These are phyloP conservation scores for Fragaria ananassa DNA, from an alignment of 306 rosid species.

Conservation along the genomic window DNA sequence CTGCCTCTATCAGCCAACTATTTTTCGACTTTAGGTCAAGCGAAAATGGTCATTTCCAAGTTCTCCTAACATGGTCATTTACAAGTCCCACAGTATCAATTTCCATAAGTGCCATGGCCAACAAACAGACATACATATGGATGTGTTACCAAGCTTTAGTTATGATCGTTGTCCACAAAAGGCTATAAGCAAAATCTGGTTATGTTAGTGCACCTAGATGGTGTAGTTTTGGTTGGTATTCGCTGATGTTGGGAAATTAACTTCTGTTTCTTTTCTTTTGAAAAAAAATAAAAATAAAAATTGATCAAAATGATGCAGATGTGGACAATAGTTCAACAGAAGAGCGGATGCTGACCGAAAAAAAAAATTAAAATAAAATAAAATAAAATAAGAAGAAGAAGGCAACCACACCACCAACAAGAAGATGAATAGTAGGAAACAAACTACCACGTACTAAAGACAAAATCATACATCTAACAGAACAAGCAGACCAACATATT, in stretches of 20 bases:
- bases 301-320: background rate
- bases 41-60: background rate
- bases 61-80: background rate
- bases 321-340: background rate
- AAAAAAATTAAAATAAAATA: too few relatives aligned
- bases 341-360: background rate
- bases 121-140: background rate
- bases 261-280: too few relatives aligned
- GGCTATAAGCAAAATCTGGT: background rate
- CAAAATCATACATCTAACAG: background rate
- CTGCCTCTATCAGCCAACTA: background rate
- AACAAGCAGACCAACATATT: background rate
- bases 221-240: background rate
- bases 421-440: background rate
- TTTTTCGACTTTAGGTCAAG: background rate
- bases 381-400: too few relatives aligned
- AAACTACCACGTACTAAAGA: background rate
- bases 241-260: background rate
- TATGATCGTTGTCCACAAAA: background rate
- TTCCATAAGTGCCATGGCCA: background rate
- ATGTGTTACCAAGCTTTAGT: background rate
- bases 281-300: too few relatives aligned
- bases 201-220: background rate
- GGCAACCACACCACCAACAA: background rate
- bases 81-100: background rate